Evolutionary conservation across 371 early-diverging fungal species (phyloP), one percentile per base, ranked within the genome.

Genomic region (Syncephalastrum sp.): DNA sequence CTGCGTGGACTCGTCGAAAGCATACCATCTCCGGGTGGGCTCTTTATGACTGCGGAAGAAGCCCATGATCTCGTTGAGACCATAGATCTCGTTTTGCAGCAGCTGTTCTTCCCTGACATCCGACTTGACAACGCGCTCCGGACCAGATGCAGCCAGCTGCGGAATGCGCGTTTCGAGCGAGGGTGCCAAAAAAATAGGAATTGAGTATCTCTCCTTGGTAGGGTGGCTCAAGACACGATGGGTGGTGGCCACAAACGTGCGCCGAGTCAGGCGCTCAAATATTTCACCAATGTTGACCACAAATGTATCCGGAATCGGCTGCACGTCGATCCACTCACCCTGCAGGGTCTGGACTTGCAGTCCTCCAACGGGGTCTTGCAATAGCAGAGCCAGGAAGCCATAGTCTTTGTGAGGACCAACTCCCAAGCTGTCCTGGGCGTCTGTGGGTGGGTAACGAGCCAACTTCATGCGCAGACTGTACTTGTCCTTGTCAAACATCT

Each of bases 211-310:
- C 29, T 80, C 84, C 0, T 59, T 60, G 4, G 75, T 74, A 14
- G 45, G 57, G 3, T 79, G 62, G 1, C 74, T 70, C 27, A 83
- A 38, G 4, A 86, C 87, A 8, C 87, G 78, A 52, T 87, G 87
- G 0, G 85, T 82, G 0, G 84, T 88, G 0, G 86, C 84, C 2
- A 80, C 61, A 27, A 79, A 82, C 0, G 67, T 59, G 16, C 75
- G 71, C 10, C 70, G 73, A 4, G 86, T 84, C 50, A 86, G 53
- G 6, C 77, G 67, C 55, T 87, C 87, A n/a, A 87, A 73, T 2
- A 77, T 72, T 12, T 82, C 81, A 10, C 87, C 88, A 64, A 87
- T 78, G 29, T 87, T 87, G 21, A 87, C 81, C 7, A 87, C 76
- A 59, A 87, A 84, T 3, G 86, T 83, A n/a, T 75, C 61, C 0